Percentiles rank a stretch among this genome's conserved stretches.
phyloP scores from a whole-genome alignment of 78 protist genomes.

The Dictyostelium citrinum region DNA sequence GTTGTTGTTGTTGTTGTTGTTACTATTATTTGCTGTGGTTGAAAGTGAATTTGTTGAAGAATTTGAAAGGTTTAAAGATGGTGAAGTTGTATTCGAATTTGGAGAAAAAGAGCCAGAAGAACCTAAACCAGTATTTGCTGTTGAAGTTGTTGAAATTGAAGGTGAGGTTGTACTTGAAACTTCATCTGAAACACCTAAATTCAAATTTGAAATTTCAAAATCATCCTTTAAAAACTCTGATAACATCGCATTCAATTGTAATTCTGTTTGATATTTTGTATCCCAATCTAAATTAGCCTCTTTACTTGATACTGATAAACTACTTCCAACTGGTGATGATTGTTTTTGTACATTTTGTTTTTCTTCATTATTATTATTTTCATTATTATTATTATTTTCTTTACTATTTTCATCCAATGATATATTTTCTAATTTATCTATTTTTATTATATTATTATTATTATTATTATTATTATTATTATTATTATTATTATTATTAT shows the following conservation, averaged over 20 bases:
- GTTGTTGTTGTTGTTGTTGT: background rate
- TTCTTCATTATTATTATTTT: background rate
- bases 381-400: background rate
- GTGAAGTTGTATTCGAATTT: background rate
- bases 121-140: background rate
- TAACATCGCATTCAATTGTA: constrained; percentile 47
- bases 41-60: background rate
- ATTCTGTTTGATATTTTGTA: constrained; percentile 63
- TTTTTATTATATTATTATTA: background rate
- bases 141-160: background rate
- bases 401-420: background rate
- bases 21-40: background rate
- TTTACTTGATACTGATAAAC: constrained; percentile 1
- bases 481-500: background rate
- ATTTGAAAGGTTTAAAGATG: background rate
- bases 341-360: background rate
- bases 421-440: background rate
- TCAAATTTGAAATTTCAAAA: constrained; percentile 23
- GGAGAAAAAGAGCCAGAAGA: constrained; percentile 16
- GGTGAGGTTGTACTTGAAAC: background rate
- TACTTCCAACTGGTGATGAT: constrained; percentile 9
- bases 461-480: background rate
- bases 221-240: constrained; percentile 68
- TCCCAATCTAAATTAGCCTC: constrained; percentile 42
- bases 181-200: background rate